Evolutionary conservation across 2,329 filamentous ascomycete genomes (phyloP).

Genomic region (Neonectria faginata): DNA sequence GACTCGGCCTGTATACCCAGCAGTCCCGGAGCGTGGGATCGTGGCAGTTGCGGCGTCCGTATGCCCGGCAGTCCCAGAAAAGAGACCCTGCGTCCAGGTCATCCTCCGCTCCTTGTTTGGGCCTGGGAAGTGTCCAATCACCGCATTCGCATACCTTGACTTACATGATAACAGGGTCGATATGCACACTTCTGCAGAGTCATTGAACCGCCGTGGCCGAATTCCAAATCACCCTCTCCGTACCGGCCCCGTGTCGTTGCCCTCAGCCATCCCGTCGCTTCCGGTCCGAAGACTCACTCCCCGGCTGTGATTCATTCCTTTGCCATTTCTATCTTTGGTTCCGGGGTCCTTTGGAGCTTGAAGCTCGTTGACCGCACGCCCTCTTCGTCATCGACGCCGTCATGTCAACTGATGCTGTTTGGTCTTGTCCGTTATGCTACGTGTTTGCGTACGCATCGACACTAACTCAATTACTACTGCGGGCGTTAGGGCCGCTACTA

Average conservation of each 20-base stretch:
- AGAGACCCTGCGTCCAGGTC: constrained; percentile 17
- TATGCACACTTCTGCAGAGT: not conserved
- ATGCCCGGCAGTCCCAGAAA: constrained; percentile 3
- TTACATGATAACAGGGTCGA: not conserved
- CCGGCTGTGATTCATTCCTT: not conserved
- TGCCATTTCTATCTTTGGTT: not conserved
- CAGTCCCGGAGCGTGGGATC: not conserved
- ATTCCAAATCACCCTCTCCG: not conserved
- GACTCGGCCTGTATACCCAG: not conserved
- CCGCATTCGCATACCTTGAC: constrained; percentile 1
- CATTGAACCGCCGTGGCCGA: not conserved
- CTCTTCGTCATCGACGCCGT: not conserved
- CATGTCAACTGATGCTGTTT: not conserved
- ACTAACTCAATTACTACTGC: not conserved
- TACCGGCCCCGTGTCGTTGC: not conserved
- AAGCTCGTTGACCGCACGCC: not conserved
- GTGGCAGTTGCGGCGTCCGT: not conserved
- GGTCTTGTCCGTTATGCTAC: not conserved
- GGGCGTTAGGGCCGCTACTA: not conserved
- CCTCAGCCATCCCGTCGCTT: constrained; percentile 3
- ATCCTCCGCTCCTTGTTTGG: constrained; percentile 11
- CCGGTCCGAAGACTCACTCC: constrained; percentile 1
- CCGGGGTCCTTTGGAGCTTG: not conserved
- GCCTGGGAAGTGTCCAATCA: constrained; percentile 11
- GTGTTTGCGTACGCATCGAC: not conserved